Conservation (phyloP, 345 rosid genomes). For the Geranium brycei region DNA sequence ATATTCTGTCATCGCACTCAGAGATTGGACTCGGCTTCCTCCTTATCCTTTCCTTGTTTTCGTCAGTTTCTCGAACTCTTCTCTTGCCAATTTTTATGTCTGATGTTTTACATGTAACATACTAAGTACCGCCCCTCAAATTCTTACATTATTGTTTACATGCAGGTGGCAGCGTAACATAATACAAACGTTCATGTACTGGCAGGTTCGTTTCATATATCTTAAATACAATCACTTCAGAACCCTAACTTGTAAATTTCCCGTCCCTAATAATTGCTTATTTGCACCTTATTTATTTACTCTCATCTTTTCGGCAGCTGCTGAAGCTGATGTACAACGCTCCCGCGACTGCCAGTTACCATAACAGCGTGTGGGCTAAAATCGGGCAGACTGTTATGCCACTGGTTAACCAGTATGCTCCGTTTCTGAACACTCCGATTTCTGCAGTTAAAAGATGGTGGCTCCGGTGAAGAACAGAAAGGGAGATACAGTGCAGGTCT, state of each 20-base stretch:
- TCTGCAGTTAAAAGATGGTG: constrained; percentile 79
- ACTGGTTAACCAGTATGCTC: constrained; percentile 46
- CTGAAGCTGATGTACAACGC: constrained; percentile 96
- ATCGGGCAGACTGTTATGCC: constrained; percentile 63
- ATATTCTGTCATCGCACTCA: constrained; percentile 76
- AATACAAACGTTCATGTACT: constrained; percentile 92
- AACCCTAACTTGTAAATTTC: neutral
- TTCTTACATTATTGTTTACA: neutral
- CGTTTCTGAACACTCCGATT: constrained; percentile 60
- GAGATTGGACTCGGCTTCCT: constrained; percentile 91
- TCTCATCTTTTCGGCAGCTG: constrained; percentile 32
- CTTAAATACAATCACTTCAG: no score
- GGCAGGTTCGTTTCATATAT: constrained; percentile 65
- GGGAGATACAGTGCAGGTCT: no score
- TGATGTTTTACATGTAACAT: constrained; percentile 8
- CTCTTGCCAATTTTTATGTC: neutral
- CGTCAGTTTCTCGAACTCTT: constrained; percentile 32
- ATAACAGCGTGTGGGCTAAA: constrained; percentile 73
- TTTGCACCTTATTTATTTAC: neutral
- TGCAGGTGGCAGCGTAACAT: constrained; percentile 97
- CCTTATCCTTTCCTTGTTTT: constrained; percentile 58
- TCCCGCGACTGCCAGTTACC: constrained; percentile 77
- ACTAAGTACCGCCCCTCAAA: neutral
- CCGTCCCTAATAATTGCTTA: no score
- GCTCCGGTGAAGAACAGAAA: constrained; percentile 38